Base-by-base conservation (phyloP, 805 yeast genomes). In the Cyberlindnera veronae region DNA sequence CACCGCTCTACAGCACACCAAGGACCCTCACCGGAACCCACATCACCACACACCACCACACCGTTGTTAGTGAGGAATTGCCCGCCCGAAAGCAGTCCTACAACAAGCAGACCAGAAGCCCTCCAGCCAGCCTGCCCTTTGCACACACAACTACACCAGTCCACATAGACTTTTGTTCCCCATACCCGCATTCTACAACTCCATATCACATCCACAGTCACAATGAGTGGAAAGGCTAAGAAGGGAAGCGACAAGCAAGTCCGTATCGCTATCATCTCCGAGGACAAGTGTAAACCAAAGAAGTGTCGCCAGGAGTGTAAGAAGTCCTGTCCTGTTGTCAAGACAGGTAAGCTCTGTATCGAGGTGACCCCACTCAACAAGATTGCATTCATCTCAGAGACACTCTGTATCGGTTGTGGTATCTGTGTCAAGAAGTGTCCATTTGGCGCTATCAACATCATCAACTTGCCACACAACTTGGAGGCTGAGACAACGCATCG, bases 391-490 rank as follows among this genome's bases (percentile, higher is more conserved):
- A 87, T 93, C 44, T 86, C 96, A 14, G 99, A 93, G 63, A 86
- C 71, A 29, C 71, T 93, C 61, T 93, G 99, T 76, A 91, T 93
- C 56, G 99, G 99, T 63, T 93, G 99, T 75, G 99, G 99, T 89
- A 93, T 93, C 55, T 93, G 99, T 77, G 96, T 90, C 38, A 93
- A 93, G 67, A 93, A 89, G 64, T 93, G 99, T 69, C 99, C 99
- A 22, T 93, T 93, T 61, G 96, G 91, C 58, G 99, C 99, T 49
- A 90, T 93, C 58, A 84, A 78, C 60, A 93, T 93, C 62, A 93
- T 93, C 71, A 93, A 93, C 62, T 74, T 93, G 63, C 99, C 99
- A 50, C 91, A 98, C 14, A 90, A 93, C 64, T 75, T 93, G 62
- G 98, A 91, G 39, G 69, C 73, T 35, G 91, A 93, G 64, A 95